Evolutionary conservation across 345 rosid species (phyloP).

Genomic region (Microcos paniculata): DNA sequence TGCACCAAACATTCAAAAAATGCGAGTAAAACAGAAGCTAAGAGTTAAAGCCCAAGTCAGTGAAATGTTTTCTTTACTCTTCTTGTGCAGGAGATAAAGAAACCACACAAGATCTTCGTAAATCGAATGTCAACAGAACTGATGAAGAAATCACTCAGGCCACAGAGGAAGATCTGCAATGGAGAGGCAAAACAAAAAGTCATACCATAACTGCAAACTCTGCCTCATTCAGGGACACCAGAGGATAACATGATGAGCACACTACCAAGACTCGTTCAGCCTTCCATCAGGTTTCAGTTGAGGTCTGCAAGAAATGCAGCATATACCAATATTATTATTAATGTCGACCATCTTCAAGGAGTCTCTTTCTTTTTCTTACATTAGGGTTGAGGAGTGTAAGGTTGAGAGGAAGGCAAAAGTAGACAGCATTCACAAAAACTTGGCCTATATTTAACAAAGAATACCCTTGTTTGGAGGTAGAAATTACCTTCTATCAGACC

Average conservation of each 20-base stretch:
- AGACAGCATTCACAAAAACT: too few species aligned
- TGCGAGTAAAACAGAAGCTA: not conserved
- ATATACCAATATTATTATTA: not conserved
- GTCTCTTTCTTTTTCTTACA: not conserved
- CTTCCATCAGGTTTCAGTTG: not conserved
- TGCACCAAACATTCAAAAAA: not conserved
- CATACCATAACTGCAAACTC: constrained; percentile 7
- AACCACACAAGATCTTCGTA: not conserved
- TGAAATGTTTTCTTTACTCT: not conserved
- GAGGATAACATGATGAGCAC: not conserved
- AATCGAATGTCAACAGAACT: not conserved
- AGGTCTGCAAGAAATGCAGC: not conserved
- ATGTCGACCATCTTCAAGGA: not conserved
- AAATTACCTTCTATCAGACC: constrained; percentile 26
- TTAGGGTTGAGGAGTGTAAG: not conserved
- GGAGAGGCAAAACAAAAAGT: not conserved
- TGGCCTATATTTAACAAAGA: too few species aligned
- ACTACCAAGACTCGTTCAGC: too few species aligned
- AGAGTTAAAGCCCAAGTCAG: not conserved
- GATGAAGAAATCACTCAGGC: not conserved
- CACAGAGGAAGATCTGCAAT: not conserved
- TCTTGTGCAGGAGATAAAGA: not conserved
- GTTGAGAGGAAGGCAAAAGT: not conserved
- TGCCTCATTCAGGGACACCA: not conserved
- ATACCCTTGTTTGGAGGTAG: not conserved